Evolutionary conservation across 1,139 yeast species (phyloP).

Genomic region (Zygosaccharomyces sapae): DNA sequence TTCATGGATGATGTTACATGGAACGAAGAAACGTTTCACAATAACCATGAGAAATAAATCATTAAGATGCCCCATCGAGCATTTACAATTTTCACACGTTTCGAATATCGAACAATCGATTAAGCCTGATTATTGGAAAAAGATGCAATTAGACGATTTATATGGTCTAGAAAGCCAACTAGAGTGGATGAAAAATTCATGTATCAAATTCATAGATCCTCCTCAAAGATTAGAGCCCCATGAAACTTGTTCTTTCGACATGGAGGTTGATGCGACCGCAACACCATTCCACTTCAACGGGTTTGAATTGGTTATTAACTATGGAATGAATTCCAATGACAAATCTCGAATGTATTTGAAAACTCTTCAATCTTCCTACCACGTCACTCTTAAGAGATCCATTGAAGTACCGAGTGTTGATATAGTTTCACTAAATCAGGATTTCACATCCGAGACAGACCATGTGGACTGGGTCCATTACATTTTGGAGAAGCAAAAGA

Average conservation of each 20-base stretch:
- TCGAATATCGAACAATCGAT: slow-evolving; percentile 29
- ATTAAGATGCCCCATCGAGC: slow-evolving; percentile 26
- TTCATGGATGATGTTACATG: slow-evolving; percentile 63
- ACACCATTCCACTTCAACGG: slow-evolving; percentile 34
- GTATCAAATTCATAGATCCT: slow-evolving; percentile 20
- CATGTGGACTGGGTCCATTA: slow-evolving; percentile 27
- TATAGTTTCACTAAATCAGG: slow-evolving; percentile 29
- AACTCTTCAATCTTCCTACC: slow-evolving; percentile 31
- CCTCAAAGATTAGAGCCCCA: slow-evolving; percentile 27
- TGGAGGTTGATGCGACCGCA: slow-evolving; percentile 42
- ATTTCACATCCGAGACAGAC: slow-evolving; percentile 12
- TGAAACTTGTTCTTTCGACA: slow-evolving; percentile 41
- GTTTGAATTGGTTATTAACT: slow-evolving; percentile 29
- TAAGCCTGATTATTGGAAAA: slow-evolving; percentile 33
- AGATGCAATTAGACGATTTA: slow-evolving; percentile 28
- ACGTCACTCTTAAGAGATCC: slow-evolving; percentile 37
- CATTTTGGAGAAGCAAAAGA: slow-evolving; percentile 13
- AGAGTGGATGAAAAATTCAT: slow-evolving; percentile 23
- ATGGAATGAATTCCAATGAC: slow-evolving; percentile 27
- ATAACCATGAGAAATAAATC: slow-evolving; percentile 52
- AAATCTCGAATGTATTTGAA: slow-evolving; percentile 29
- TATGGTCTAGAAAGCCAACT: slow-evolving; percentile 28
- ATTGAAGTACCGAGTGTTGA: slow-evolving; percentile 34
- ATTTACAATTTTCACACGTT: slow-evolving; percentile 22
- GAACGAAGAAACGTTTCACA: slow-evolving; percentile 55